Evolutionary conservation across 1,284 basidiomycete genomes (phyloP).

Genomic region (Moesziomyces sp.): DNA sequence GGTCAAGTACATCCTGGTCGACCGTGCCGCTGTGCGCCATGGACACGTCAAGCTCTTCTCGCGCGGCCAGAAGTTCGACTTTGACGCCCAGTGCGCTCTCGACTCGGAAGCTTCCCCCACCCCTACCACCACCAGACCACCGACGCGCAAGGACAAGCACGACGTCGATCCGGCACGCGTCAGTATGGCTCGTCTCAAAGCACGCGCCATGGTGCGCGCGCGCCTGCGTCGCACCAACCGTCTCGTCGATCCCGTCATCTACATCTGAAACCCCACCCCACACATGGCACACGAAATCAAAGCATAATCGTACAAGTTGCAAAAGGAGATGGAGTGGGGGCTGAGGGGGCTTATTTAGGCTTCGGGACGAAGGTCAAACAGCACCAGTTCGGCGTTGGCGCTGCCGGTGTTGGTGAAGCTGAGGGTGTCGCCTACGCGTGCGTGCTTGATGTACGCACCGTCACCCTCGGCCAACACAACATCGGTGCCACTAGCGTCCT

Average conservation of each 20-base stretch:
- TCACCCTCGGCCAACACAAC: slow-evolving; percentile 66
- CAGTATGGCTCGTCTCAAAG: slow-evolving; percentile 7
- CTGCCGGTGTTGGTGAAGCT: slow-evolving; percentile 21
- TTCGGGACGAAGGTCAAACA: slow-evolving; percentile 29
- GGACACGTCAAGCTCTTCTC: slow-evolving; percentile 27
- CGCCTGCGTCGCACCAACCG: slow-evolving; percentile 29
- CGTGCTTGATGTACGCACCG: slow-evolving; percentile 49
- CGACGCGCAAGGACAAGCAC: not conserved
- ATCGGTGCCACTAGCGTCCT: slow-evolving; percentile 69
- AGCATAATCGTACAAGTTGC: no score
- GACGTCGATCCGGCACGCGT: slow-evolving; percentile 1
- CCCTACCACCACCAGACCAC: not conserved
- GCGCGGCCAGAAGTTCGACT: slow-evolving; percentile 34
- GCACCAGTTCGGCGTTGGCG: slow-evolving; percentile 43
- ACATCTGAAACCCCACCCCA: slow-evolving; percentile 10
- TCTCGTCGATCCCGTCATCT: slow-evolving; percentile 43
- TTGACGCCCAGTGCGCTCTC: slow-evolving; percentile 3
- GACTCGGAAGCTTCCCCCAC: slow-evolving; percentile 6
- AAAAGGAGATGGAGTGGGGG: no score
- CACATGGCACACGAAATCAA: no score
- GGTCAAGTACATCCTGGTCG: slow-evolving; percentile 36
- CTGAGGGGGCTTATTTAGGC: not conserved
- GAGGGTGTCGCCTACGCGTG: slow-evolving; percentile 24
- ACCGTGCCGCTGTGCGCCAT: slow-evolving; percentile 3
- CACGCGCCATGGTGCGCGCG: slow-evolving; percentile 11